phyloP scores from a whole-genome alignment of 164 flowering plant species.

The Dillenia turbinata region DNA sequence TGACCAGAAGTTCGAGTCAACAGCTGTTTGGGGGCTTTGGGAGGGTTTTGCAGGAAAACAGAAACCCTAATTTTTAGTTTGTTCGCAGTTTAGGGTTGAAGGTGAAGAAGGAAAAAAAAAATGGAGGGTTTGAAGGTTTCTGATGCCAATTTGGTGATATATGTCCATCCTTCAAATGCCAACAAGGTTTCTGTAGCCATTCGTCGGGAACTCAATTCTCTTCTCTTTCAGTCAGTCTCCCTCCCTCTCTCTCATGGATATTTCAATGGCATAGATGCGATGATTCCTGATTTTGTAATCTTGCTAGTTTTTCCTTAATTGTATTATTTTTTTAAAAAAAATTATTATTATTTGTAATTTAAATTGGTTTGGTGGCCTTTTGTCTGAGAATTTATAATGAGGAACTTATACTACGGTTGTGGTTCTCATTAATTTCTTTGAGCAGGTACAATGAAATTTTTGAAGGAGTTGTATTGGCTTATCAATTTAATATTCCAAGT shows the following conservation, averaged over 20 bases:
- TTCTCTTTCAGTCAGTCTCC: conserved; percentile 59
- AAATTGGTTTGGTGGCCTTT: background rate
- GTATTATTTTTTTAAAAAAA: background rate
- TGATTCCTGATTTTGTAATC: background rate
- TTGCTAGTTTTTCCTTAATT: background rate
- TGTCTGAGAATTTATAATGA: background rate
- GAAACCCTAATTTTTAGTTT: too few species aligned
- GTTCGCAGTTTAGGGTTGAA: too few species aligned
- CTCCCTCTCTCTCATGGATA: background rate
- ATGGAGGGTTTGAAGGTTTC: conserved; percentile 76
- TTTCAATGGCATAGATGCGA: background rate
- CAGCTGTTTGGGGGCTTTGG: too few species aligned
- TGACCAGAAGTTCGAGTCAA: too few species aligned
- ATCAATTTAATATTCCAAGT: conserved; percentile 29
- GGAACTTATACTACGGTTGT: background rate
- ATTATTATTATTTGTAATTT: background rate
- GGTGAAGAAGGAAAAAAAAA: too few species aligned
- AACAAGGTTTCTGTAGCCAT: conserved; percentile 40
- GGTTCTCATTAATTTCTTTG: background rate
- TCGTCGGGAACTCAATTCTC: conserved; percentile 52
- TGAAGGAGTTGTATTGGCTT: conserved; percentile 80
- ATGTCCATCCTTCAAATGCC: conserved; percentile 71
- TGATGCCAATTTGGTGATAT: conserved; percentile 45
- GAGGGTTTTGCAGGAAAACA: too few species aligned
- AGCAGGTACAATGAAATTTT: conserved; percentile 67